These are phyloP conservation scores for Diacronema lutheri DNA, from an alignment of 78 protist species.

Conservation along the genomic window DNA sequence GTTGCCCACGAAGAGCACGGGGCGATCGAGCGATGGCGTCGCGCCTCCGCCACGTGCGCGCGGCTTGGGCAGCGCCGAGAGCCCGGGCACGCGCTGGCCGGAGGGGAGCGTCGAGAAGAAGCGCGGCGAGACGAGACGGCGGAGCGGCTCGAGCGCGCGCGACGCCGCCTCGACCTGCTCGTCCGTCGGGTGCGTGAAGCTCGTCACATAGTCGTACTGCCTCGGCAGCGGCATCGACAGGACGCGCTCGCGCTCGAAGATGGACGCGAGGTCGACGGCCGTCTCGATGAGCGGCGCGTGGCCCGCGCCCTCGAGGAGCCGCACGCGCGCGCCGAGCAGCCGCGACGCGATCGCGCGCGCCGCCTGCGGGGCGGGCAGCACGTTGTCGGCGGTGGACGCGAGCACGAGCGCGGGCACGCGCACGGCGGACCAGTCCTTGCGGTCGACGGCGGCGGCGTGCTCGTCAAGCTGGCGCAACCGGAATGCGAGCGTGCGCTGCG, in stretches of 20 bases:
- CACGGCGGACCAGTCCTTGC: too few relatives aligned
- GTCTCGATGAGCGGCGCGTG: background rate
- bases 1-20: background rate
- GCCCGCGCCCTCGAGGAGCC: background rate
- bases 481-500: background rate
- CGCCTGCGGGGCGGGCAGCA: background rate
- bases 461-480: background rate
- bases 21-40: background rate
- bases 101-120: background rate
- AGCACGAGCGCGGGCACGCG: background rate
- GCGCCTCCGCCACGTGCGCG: background rate
- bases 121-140: background rate
- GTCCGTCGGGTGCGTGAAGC: background rate
- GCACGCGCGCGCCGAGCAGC: background rate
- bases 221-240: too few relatives aligned
- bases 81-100: conserved; percentile 1
- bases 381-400: background rate
- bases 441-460: background rate
- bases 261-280: background rate
- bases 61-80: background rate
- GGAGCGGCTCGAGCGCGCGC: background rate
- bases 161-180: background rate
- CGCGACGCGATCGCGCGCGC: background rate
- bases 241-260: background rate
- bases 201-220: background rate